Percentiles rank a stretch among this genome's conserved stretches.
These are phyloP conservation scores for Gloeostereum incarnatum DNA, from an alignment of 768 basidiomycete species.

Conservation along the genomic window DNA sequence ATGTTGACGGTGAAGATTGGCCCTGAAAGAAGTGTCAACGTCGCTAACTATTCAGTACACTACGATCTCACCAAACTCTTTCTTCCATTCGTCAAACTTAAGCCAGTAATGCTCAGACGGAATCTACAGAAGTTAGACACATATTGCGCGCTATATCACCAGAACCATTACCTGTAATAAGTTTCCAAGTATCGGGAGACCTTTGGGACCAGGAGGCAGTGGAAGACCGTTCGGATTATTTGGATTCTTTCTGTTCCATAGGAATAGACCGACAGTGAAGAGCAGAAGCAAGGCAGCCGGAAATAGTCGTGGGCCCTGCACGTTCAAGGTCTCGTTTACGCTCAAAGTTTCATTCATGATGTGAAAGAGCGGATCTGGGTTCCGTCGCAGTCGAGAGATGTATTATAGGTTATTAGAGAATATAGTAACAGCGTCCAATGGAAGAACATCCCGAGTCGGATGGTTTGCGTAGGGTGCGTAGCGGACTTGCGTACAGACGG, in stretches of 20 bases:
- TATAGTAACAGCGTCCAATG: no score
- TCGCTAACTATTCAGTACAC: not conserved
- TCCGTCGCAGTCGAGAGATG: no score
- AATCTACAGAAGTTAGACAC: conserved; percentile 1
- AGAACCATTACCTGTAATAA: not conserved
- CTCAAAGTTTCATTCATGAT: no score
- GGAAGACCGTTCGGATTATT: not conserved
- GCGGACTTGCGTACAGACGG: no score
- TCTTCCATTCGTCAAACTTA: conserved; percentile 5
- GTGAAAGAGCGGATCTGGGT: no score
- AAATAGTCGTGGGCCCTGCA: no score
- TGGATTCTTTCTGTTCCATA: not conserved
- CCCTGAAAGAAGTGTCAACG: not conserved
- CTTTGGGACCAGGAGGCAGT: not conserved
- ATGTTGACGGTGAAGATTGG: not conserved
- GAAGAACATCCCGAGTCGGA: no score
- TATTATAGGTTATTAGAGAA: no score
- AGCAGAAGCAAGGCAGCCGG: no score
- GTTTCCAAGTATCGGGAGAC: not conserved
- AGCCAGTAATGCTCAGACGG: conserved; percentile 4
- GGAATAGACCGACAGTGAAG: not conserved
- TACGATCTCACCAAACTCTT: conserved; percentile 3
- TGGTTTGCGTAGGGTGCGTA: no score
- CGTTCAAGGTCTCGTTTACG: no score
- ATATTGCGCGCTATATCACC: not conserved